phyloP scores from a whole-genome alignment of 352 stramenopile species.

The Globisporangium cederbergense region DNA sequence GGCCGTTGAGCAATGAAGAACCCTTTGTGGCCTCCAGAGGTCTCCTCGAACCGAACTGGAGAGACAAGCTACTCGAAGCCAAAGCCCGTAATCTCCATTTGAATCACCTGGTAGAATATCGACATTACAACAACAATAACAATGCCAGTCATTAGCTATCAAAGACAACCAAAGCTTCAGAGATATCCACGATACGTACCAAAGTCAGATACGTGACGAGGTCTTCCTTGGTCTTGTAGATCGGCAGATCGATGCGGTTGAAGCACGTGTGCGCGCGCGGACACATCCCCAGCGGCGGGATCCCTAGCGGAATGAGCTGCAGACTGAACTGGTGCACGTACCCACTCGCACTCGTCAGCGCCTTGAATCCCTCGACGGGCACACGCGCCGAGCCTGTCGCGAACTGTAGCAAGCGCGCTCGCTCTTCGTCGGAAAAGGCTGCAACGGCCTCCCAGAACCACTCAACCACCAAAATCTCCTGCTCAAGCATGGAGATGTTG shows the following conservation, averaged over 20 bases:
- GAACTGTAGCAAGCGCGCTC: constrained; percentile 96
- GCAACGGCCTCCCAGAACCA: constrained; percentile 92
- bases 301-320: constrained; percentile 53
- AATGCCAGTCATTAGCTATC: neutral
- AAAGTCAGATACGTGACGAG: constrained; percentile 83
- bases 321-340: constrained; percentile 81
- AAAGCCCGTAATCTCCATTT: constrained; percentile 91
- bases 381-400: constrained; percentile 96
- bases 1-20: neutral
- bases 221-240: constrained; percentile 79
- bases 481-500: constrained; percentile 41
- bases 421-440: constrained; percentile 89
- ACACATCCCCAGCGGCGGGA: constrained; percentile 54
- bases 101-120: constrained; percentile 35
- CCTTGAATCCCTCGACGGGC: constrained; percentile 78
- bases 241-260: constrained; percentile 82
- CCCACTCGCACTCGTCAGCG: constrained; percentile 74
- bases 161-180: neutral
- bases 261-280: constrained; percentile 87
- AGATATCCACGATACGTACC: constrained; percentile 49
- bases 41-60: neutral
- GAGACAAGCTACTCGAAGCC: constrained; percentile 24
- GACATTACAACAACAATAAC: constrained; percentile 21
- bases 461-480: constrained; percentile 62
- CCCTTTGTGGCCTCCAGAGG: neutral